Conservation (phyloP, 2,329 filamentous ascomycete species). For the Aspergillus nomiae region DNA sequence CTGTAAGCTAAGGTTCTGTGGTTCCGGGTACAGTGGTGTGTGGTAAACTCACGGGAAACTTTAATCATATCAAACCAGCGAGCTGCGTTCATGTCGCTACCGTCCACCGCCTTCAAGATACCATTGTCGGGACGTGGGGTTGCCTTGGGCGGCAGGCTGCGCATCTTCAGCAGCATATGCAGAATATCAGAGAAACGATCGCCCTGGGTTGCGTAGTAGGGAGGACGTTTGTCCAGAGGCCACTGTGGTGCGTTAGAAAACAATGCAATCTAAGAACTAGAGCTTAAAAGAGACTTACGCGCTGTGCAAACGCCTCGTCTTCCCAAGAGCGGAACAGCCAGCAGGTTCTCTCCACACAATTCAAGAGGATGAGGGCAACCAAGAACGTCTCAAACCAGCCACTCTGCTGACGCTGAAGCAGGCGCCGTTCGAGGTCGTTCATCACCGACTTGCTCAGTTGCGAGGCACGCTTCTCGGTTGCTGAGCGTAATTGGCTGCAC, state of each 20-base stretch:
- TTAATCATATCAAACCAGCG: slow-evolving; percentile 47
- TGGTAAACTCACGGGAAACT: slow-evolving; percentile 38
- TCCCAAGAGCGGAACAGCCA: slow-evolving; percentile 60
- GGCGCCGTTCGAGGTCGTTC: slow-evolving; percentile 62
- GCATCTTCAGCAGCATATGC: slow-evolving; percentile 61
- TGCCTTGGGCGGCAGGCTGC: slow-evolving; percentile 48
- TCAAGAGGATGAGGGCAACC: slow-evolving; percentile 60
- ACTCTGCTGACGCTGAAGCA: slow-evolving; percentile 59
- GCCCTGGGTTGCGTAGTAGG: slow-evolving; percentile 57
- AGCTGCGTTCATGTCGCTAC: slow-evolving; percentile 39
- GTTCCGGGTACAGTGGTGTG: not conserved
- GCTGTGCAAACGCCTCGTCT: slow-evolving; percentile 37
- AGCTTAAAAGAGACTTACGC: slow-evolving; percentile 30
- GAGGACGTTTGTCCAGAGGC: slow-evolving; percentile 57
- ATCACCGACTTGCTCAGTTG: slow-evolving; percentile 57
- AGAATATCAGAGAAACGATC: slow-evolving; percentile 61
- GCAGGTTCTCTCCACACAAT: slow-evolving; percentile 61
- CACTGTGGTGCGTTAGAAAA: slow-evolving; percentile 38
- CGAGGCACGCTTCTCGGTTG: slow-evolving; percentile 57
- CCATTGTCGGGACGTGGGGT: slow-evolving; percentile 40
- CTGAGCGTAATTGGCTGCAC: slow-evolving; percentile 56
- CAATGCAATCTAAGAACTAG: not conserved
- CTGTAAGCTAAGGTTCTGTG: not conserved
- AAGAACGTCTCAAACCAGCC: slow-evolving; percentile 62
- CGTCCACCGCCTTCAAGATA: slow-evolving; percentile 40